phyloP scores from a whole-genome alignment of 139 green algal species.

The Micractinium conductrix region DNA sequence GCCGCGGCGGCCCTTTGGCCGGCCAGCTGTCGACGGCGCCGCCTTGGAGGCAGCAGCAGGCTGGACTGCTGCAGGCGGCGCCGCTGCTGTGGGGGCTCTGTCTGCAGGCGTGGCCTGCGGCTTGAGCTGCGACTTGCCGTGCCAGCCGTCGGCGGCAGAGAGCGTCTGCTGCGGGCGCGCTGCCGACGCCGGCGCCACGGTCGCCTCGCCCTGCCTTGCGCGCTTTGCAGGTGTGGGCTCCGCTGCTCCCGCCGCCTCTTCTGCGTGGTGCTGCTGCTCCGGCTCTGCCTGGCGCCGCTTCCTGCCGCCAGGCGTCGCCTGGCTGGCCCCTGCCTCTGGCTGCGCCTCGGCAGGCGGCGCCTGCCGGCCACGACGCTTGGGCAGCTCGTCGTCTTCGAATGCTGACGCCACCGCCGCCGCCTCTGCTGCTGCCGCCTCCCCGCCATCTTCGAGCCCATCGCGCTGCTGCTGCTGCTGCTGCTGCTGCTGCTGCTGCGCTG shows the following conservation, averaged over 20 bases:
- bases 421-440: not conserved
- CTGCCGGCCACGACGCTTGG: not conserved
- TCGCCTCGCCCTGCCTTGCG: no score
- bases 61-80: not conserved
- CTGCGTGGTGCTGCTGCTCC: not conserved
- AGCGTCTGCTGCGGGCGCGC: not conserved
- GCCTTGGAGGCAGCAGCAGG: not conserved
- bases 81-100: not conserved
- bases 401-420: not conserved
- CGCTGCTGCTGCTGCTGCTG: not conserved
- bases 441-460: not conserved
- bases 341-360: not conserved
- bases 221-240: not conserved
- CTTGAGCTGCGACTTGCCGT: not conserved
- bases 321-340: not conserved
- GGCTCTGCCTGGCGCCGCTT: conserved; percentile 7
- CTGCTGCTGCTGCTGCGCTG: not conserved
- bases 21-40: not conserved
- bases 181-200: no score
- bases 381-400: not conserved
- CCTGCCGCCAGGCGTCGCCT: not conserved
- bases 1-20: not conserved
- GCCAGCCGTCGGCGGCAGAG: conserved; percentile 13
- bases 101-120: not conserved
- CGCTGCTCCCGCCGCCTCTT: not conserved